Evolutionary conservation across 345 rosid species (phyloP), one percentile per base, ranked within the genome.

Genomic region (Salix arbutifolia): DNA sequence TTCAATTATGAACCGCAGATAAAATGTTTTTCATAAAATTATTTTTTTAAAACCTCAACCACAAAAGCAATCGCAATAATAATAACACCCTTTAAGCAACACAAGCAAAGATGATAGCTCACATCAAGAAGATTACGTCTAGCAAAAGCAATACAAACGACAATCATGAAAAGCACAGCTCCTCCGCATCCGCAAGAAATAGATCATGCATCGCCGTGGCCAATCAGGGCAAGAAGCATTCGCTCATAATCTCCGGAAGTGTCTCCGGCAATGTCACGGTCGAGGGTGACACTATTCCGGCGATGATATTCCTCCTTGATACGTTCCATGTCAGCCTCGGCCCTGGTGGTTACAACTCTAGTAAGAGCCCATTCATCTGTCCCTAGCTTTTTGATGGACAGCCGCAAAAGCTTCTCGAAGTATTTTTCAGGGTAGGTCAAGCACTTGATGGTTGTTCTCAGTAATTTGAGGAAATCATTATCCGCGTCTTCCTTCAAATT

Each of bases 341-440:
- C 95, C 76, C 97, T 85, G 11, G 97, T 91, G 25, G 94, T 82
- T 68, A 91, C 86, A 4, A 88, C 97, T 73, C 98, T 80, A 25
- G 95, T 89, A 30, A 94, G 90, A 56, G 87, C 94, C 93, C 89
- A 83, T 80, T 94, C 98, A 35, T 94, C 97, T 12, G 98, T 92
- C 72, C 98, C 97, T 68, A 84, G 4, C 85, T 80, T 89, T 79
- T 89, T 90, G 87, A 92, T 94, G 76, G 92, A 90, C 84, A 60
- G 81, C 19, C 95, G 88, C 65, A 94, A 79, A 67, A 89, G 79
- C 85, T 94, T 92, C 87, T 87, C 97, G 31, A 91, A 92, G 85
- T 94, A 85, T 83, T 91, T 94, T 87, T 91, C 97, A 3, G 98
- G 95, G 70, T n/a, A 65, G 58, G 97, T 92, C 91, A 92, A 74